Base-by-base conservation (phyloP, 306 rosid species). In the Sphenostylis stenocarpa region DNA sequence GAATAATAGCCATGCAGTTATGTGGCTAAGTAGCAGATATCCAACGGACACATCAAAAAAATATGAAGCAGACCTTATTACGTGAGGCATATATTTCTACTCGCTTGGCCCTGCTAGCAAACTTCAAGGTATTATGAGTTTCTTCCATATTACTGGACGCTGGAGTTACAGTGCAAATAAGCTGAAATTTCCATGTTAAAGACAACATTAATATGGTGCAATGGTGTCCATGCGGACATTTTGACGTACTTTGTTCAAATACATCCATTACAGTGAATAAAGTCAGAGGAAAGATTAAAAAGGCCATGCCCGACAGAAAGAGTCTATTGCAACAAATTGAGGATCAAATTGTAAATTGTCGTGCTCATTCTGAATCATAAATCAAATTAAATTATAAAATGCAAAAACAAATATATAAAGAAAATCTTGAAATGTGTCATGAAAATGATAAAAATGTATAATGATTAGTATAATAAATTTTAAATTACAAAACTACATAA, bases 61-160 rank as follows among this genome's bases (percentile, higher is more conserved):
- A 38, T 8, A 47, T 56, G 56, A 36, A 73, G 53, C 64, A 2
- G 34, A 96, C 99, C 99, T 93, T 96, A 76, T 96, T 96, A 52
- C 99, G 90, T 7, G 98, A 96, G 57, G 99, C 99, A 78, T 86
- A 96, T 68, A 92, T 96, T 84, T 96, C 99, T 67, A 96, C 98
- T 62, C 94, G 90, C 83, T 96, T 96, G 53, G 99, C 99, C 84
- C 99, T 92, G 85, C 90, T 92, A 47, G 99, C 99, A 78, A 96
- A 96, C 86, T 96, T 96, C 86, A 96, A 89, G 63, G 99, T 96
- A 76, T 96, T 96, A 84, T 96, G 99, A 82, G 98, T 96, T 92
- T 96, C 99, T 89, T 96, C 99, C 98, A 92, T 84, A 79, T 89
- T 96, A 82, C 99, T 96, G 82, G 99, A 96, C 73, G 99, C 99